Evolutionary conservation across 1,139 yeast genomes (phyloP), one percentile per base, ranked within the genome.

Genomic region (Hanseniaspora gamundiae): DNA sequence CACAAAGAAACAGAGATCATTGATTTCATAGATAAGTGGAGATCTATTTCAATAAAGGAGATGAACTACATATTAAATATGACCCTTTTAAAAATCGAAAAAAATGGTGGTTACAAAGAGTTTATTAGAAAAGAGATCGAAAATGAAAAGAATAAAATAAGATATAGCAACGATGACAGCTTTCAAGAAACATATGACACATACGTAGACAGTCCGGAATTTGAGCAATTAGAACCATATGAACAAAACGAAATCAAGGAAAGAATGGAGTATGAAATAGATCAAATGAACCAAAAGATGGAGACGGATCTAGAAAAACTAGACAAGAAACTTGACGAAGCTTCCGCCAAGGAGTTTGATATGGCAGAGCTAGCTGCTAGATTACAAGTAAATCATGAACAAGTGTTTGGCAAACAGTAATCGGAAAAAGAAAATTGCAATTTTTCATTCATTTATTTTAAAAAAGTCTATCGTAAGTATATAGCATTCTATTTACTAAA

Each of bases 31-130:
- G 56, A 48, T 0, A 68, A 70, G 48, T 73, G 77, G 76, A 60
- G 71, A 45, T 54, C 52, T 10, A 65, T 67, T 1, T 69, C 72
- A 1, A 69, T 69, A 47, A 58, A 54, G 40, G 73, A 72, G 0
- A 66, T 75, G 33, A 63, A 66, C 35, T 69, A 62, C 47, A 46
- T 73, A 35, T 51, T 62, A 27, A 70, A 70, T 48, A 64, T 67
- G 8, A 70, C 73, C 0, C 48, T 60, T 19, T 51, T 60, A 10
- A 70, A 69, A 45, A 62, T 71, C 4, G 59, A 60, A 26, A 62
- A 56, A 45, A 57, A 66, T 58, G 76, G 76, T 14, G 77, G 77
- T 0, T 65, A 70, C 46, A 62, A 59, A 38, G 71, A 67, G 43
- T 64, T 65, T 42, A 53, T 61, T 27, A 57, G 58, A 45, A 60